Conservation (phyloP, 2,329 filamentous ascomycete genomes). For the Peltaster fructicola region DNA sequence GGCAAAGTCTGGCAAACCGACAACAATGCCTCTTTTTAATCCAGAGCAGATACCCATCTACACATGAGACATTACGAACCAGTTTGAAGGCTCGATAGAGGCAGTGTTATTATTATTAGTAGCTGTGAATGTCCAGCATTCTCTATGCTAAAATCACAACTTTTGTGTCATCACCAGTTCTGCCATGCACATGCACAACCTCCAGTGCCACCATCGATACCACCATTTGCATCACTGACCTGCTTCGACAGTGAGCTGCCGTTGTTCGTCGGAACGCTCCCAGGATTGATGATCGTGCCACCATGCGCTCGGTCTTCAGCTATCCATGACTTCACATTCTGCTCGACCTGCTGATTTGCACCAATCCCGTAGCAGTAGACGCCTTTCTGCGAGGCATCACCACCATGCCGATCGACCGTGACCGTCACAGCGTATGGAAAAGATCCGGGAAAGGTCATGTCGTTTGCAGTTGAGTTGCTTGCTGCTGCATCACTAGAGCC, state of each 20-base stretch:
- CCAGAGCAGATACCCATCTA: constrained; percentile 7
- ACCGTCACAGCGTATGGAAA: constrained; percentile 46
- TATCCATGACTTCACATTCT: constrained; percentile 28
- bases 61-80: background rate
- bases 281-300: constrained; percentile 34
- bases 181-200: constrained; percentile 44
- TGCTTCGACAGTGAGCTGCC: constrained; percentile 4
- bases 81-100: background rate
- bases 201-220: constrained; percentile 41
- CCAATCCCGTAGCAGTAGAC: constrained; percentile 44
- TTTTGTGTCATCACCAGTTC: constrained; percentile 27
- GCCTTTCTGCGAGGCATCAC: constrained; percentile 34
- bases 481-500: too few species aligned
- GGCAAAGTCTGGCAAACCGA: constrained; percentile 27
- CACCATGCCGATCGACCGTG: constrained; percentile 42
- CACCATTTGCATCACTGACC: constrained; percentile 10
- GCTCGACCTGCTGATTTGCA: constrained; percentile 27
- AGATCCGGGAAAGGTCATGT: constrained; percentile 35
- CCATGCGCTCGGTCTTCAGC: constrained; percentile 35
- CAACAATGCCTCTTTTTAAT: constrained; percentile 4
- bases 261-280: constrained; percentile 24
- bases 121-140: too few species aligned
- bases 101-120: too few species aligned
- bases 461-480: constrained; percentile 22
- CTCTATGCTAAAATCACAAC: too few species aligned